Percentiles rank a stretch among this genome's conserved stretches.
Conservation (phyloP, 345 rosid species). For the Lepidium sativum region DNA sequence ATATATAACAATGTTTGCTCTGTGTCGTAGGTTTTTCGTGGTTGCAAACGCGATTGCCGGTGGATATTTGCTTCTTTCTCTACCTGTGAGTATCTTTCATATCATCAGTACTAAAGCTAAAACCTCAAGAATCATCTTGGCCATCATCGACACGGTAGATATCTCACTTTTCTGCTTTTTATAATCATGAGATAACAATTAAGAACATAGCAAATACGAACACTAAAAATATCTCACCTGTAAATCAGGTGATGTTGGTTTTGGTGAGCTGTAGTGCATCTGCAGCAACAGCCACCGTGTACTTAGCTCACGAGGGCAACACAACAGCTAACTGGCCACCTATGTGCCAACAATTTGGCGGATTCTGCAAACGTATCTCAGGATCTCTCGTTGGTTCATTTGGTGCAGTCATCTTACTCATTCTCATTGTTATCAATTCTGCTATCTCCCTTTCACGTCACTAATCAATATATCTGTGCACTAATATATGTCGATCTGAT, state of each 20-base stretch:
- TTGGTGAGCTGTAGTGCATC: constrained; percentile 29
- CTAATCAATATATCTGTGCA: constrained; percentile 2
- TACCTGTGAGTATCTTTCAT: constrained; percentile 49
- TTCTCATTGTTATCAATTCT: constrained; percentile 38
- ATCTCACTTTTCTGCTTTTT: neutral
- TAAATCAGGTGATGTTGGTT: constrained; percentile 24
- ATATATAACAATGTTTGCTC: neutral
- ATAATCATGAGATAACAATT: too few species aligned
- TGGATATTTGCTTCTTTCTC: constrained; percentile 59
- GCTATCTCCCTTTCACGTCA: constrained; percentile 35
- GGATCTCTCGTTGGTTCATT: constrained; percentile 73
- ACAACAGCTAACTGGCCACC: constrained; percentile 43
- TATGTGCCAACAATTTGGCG: constrained; percentile 49
- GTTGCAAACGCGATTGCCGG: constrained; percentile 50
- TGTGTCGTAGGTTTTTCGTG: constrained; percentile 62
- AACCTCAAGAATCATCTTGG: constrained; percentile 35
- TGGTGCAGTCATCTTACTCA: constrained; percentile 28
- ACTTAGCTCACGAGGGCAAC: constrained; percentile 29
- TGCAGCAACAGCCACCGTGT: constrained; percentile 28
- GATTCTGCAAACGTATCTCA: constrained; percentile 47
- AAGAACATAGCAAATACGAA: too few species aligned
- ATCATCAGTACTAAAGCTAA: constrained; percentile 30
- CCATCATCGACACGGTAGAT: constrained; percentile 50
- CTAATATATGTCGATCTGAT: neutral
- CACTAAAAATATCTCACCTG: too few species aligned